Evolutionary conservation across 2,329 filamentous ascomycete genomes (phyloP), one percentile per base, ranked within the genome.

Genomic region (Colletotrichum lindemuthianum): DNA sequence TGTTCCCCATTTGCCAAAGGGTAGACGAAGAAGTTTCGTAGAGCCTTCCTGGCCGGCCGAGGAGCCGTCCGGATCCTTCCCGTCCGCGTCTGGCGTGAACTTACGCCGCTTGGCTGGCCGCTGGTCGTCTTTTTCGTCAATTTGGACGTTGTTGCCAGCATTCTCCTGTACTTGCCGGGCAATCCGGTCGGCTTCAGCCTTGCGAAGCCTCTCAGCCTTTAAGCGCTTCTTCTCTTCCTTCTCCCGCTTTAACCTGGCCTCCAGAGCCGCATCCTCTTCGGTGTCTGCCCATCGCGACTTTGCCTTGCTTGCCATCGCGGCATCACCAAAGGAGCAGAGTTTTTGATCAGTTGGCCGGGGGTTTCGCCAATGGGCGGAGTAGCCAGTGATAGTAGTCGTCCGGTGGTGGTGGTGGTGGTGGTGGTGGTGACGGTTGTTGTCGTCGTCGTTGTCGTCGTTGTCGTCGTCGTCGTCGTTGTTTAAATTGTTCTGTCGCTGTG

Each of bases 241-340:
- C 75, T 96, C 92, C 67, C 84, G 86, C 77, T 91, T 95, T 59
- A 88, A 84, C 72, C 89, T 88, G 16, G 89, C 88, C 65, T 92
- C 89, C 45, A 90, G 84, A 47, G 88, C 91, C 24, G 88, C 88
- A 75, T 97, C 93, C 70, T 93, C 92, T 70, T 92, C 92, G 49
- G 91, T 88, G 72, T 93, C 87, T 69, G 92, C 92, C 96, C 96
- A 99, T 77, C 95, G 89, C 54, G 95, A 97, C 74, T 87, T 88
- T 58, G 78, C 76, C 73, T 83, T 85, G 72, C 81, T 81, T 51
- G 88, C 83, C 88, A 91, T 91, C 51, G 50, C 55, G 34, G 33
- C 47, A n/a, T 9, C 51, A 24, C 24, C 24, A 24, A 4, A 24
- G 24, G 24, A 24, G 24, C 24, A 24, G 24, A 1, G 24, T 3